phyloP scores from a whole-genome alignment of 129 eudicot species.

The Chrysanthemum seticuspe region DNA sequence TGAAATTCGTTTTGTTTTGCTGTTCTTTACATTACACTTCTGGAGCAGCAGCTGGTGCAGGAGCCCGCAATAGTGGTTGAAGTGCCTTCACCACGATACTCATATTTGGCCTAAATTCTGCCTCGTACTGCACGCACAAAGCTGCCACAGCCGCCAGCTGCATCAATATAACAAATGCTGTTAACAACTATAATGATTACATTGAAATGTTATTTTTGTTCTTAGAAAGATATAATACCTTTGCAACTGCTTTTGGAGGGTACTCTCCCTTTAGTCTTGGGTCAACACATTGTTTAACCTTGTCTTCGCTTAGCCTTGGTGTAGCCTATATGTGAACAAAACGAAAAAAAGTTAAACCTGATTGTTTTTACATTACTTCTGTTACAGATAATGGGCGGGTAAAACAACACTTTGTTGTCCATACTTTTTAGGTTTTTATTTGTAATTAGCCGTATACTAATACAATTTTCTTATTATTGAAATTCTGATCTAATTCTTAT shows the following conservation, averaged over 20 bases:
- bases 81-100: conserved; percentile 84
- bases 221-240: conserved; percentile 48
- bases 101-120: conserved; percentile 79
- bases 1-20: neutral
- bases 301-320: conserved; percentile 91
- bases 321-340: conserved; percentile 57
- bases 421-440: no score
- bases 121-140: conserved; percentile 74
- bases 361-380: neutral
- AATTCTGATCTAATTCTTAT: no score
- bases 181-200: neutral
- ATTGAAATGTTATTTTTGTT: neutral
- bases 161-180: conserved; percentile 17
- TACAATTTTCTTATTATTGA: no score
- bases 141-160: conserved; percentile 87
- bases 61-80: conserved; percentile 71
- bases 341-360: neutral
- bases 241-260: conserved; percentile 88
- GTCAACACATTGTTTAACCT: conserved; percentile 87
- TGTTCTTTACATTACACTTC: conserved; percentile 40
- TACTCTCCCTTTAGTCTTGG: conserved; percentile 79
- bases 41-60: conserved; percentile 53
- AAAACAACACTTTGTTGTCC: no score
- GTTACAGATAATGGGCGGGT: neutral
- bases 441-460: no score